These are phyloP conservation scores for Begonia fuchsioides DNA, from an alignment of 306 rosid genomes.

Conservation along the genomic window DNA sequence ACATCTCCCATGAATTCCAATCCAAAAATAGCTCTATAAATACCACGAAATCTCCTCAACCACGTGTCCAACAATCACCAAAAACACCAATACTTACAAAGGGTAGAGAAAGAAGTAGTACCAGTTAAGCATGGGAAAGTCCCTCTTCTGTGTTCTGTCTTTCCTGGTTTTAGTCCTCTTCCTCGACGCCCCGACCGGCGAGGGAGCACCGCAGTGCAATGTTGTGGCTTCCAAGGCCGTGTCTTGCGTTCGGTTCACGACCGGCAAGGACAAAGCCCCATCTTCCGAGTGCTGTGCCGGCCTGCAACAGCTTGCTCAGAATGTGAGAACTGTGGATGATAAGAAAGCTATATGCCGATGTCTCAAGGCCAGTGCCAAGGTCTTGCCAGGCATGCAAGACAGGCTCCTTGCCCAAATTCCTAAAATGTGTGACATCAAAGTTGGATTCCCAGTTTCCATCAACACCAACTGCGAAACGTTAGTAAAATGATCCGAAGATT, in stretches of 20 bases:
- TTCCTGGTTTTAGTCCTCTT: not conserved
- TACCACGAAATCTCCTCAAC: not conserved
- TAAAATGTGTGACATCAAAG: not conserved
- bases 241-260: not conserved
- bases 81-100: not conserved
- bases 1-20: not conserved
- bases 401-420: not conserved
- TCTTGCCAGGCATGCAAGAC: not conserved
- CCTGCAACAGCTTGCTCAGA: conserved; percentile 2
- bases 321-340: not conserved
- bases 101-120: not conserved
- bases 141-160: not conserved
- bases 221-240: not conserved
- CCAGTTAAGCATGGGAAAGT: not conserved
- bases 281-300: not conserved
- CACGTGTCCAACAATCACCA: not conserved
- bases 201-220: not conserved
- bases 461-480: not conserved
- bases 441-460: not conserved
- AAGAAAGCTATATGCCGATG: conserved; percentile 1
- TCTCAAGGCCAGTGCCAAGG: not conserved
- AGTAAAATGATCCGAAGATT: not conserved
- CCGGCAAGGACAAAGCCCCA: not conserved
- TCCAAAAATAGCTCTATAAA: not conserved
- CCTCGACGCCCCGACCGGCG: not conserved